Percentiles rank a stretch among this genome's conserved stretches.
Conservation (phyloP, 192 early-diverging fungal species). For the Oehlia diaphana region DNA sequence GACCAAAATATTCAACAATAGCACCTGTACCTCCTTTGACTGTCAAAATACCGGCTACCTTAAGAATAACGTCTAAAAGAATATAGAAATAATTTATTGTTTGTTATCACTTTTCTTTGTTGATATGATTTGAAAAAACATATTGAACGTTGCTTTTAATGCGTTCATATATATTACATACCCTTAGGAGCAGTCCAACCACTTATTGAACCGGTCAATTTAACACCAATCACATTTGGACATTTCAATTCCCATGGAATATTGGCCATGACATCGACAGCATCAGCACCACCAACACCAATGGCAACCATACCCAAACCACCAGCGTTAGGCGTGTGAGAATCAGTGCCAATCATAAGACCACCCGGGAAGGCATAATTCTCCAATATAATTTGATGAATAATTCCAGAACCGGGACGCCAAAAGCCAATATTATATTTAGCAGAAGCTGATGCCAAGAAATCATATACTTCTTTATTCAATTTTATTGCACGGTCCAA, state of each 20-base stretch:
- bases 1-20: constrained; percentile 97
- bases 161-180: constrained; percentile 7
- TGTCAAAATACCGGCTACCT: constrained; percentile 92
- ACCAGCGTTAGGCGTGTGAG: constrained; percentile 97
- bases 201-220: constrained; percentile 80
- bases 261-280: constrained; percentile 97
- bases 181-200: constrained; percentile 95
- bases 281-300: constrained; percentile 99
- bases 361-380: constrained; percentile 97
- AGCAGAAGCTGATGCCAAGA: constrained; percentile 77
- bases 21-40: constrained; percentile 97
- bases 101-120: not conserved
- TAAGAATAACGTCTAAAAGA: constrained; percentile 80
- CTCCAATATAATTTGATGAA: constrained; percentile 97
- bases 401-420: constrained; percentile 91
- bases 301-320: constrained; percentile 97
- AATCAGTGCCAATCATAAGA: constrained; percentile 97
- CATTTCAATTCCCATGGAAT: constrained; percentile 99
- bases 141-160: not conserved
- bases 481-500: constrained; percentile 79
- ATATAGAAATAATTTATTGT: not conserved
- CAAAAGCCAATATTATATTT: constrained; percentile 98
- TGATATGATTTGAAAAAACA: not conserved
- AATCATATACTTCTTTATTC: constrained; percentile 95
- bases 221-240: constrained; percentile 93